phyloP scores from a whole-genome alignment of 2,329 filamentous ascomycete genomes.

The Trichophyton mentagrophytes region DNA sequence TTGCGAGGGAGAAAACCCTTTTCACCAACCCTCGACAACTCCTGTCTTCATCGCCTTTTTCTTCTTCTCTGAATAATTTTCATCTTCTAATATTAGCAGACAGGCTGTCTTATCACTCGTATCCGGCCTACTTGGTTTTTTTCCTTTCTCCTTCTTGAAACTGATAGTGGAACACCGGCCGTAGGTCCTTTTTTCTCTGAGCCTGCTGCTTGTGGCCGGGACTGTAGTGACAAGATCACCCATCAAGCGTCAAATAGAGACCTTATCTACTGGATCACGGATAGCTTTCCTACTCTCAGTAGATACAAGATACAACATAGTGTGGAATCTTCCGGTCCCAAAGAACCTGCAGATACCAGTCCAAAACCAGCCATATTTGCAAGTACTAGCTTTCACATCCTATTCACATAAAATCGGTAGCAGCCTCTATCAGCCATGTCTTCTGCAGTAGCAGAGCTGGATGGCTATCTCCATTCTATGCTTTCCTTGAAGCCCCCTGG shows the following conservation, averaged over 20 bases:
- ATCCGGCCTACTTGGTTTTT: neutral
- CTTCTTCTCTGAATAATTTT: neutral
- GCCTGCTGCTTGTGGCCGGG: neutral
- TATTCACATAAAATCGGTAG: conserved; percentile 7
- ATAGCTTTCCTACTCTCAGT: conserved; percentile 4
- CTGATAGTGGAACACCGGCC: neutral
- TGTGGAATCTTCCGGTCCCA: neutral
- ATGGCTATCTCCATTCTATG: conserved; percentile 82
- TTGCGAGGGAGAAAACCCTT: neutral
- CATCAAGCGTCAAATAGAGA: conserved; percentile 2
- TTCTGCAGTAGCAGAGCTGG: conserved; percentile 80
- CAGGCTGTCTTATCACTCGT: neutral
- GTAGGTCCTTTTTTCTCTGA: neutral
- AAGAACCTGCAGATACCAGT: neutral
- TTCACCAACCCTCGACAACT: neutral
- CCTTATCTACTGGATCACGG: conserved; percentile 3
- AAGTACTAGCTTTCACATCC: conserved; percentile 5
- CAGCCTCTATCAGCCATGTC: conserved; percentile 43
- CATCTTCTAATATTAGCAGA: neutral
- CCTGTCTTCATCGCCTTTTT: neutral
- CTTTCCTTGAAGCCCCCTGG: conserved; percentile 82
- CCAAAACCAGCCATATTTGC: conserved; percentile 1
- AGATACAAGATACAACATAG: conserved; percentile 5
- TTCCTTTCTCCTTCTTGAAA: neutral
- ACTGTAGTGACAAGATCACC: conserved; percentile 4